Evolutionary conservation across 257 asterid genomes (phyloP).

Genomic region (Nicotiana tomentosiformis): DNA sequence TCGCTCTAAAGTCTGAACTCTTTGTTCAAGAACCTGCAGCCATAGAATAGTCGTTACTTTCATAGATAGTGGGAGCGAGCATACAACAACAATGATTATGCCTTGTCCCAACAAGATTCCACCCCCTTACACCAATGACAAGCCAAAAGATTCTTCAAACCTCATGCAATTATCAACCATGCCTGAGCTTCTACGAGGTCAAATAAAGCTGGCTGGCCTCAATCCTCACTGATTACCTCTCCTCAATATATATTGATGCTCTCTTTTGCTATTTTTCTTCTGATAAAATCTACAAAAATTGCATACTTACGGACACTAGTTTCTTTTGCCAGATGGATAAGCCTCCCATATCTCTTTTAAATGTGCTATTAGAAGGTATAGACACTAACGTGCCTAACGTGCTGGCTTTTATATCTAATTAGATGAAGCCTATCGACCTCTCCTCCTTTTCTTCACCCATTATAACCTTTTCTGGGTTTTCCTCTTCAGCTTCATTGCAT

Average conservation of each 20-base stretch:
- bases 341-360: not conserved
- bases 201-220: not conserved
- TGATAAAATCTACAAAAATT: no score
- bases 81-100: not conserved
- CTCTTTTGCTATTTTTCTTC: not conserved
- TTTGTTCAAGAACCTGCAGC: constrained; percentile 86
- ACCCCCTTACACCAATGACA: not conserved
- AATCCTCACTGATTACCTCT: not conserved
- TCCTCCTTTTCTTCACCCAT: not conserved
- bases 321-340: not conserved
- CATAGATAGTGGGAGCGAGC: not conserved
- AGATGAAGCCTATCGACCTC: not conserved
- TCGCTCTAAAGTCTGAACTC: constrained; percentile 84
- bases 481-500: not conserved
- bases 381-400: not conserved
- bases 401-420: not conserved
- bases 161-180: not conserved
- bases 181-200: not conserved
- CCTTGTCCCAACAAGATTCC: not conserved
- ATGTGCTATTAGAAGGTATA: not conserved
- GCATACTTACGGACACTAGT: not conserved
- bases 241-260: not conserved
- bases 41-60: not conserved
- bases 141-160: not conserved
- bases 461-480: not conserved